Evolutionary conservation across 768 basidiomycete genomes (phyloP).

Genomic region (Phlebiopsis gigantea): DNA sequence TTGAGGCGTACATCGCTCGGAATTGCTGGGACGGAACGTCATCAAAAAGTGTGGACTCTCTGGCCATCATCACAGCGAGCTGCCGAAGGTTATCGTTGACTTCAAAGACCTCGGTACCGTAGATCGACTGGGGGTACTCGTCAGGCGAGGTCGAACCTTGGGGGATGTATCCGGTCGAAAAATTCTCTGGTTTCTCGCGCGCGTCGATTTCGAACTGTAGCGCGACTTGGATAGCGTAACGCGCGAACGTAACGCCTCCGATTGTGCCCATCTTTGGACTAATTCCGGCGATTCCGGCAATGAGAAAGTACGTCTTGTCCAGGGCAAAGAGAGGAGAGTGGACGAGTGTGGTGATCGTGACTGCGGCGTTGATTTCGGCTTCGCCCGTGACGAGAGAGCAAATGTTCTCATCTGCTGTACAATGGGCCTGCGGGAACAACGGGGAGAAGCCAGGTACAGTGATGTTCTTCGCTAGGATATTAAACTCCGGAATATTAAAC

Average conservation of each 20-base stretch:
- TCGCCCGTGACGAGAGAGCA: slow-evolving; percentile 36
- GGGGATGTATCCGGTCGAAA: slow-evolving; percentile 33
- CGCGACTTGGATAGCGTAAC: slow-evolving; percentile 34
- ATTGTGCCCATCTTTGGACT: slow-evolving; percentile 34
- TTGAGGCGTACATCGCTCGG: slow-evolving; percentile 26
- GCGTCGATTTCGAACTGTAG: slow-evolving; percentile 39
- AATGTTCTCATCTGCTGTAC: slow-evolving; percentile 27
- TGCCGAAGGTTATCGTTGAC: slow-evolving; percentile 37
- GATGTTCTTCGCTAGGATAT: slow-evolving; percentile 31
- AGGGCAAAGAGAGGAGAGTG: slow-evolving; percentile 33
- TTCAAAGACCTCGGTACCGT: slow-evolving; percentile 44
- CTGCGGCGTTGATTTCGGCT: slow-evolving; percentile 39
- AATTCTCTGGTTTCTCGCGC: slow-evolving; percentile 33
- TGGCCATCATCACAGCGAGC: slow-evolving; percentile 24
- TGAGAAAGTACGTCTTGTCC: slow-evolving; percentile 35
- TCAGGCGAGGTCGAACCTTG: slow-evolving; percentile 27
- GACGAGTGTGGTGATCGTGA: slow-evolving; percentile 27
- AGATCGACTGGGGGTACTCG: slow-evolving; percentile 23
- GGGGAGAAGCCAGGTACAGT: slow-evolving; percentile 35
- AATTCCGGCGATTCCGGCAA: slow-evolving; percentile 37
- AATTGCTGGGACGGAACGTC: slow-evolving; percentile 24
- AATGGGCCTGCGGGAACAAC: slow-evolving; percentile 33
- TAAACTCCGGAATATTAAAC: slow-evolving; percentile 23
- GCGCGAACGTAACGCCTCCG: slow-evolving; percentile 33
- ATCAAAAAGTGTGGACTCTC: slow-evolving; percentile 30